Percentiles rank a stretch among this genome's conserved stretches.
These are phyloP conservation scores for Clarkia xantiana DNA, from an alignment of 345 rosid species.

Conservation along the genomic window DNA sequence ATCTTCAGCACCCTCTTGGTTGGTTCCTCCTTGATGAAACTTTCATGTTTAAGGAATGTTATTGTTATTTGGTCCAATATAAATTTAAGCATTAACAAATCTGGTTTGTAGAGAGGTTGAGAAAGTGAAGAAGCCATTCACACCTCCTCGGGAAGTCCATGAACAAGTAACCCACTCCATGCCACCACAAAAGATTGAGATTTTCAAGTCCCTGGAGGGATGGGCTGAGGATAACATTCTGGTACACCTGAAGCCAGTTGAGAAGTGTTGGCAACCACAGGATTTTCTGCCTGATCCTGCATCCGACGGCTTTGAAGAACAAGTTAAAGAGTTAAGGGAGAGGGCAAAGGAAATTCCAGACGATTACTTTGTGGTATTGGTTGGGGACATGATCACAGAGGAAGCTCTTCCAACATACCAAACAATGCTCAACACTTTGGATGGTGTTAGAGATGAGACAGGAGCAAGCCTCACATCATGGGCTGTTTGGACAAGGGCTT, in stretches of 20 bases:
- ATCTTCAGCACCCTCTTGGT: neutral
- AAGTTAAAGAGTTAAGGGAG: constrained; percentile 68
- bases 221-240: constrained; percentile 81
- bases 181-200: constrained; percentile 31
- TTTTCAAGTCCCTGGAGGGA: constrained; percentile 75
- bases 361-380: constrained; percentile 73
- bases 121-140: constrained; percentile 62
- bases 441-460: constrained; percentile 71
- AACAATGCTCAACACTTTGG: constrained; percentile 63
- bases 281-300: constrained; percentile 88
- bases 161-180: constrained; percentile 63
- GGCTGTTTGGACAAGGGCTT: constrained; percentile 12
- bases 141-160: constrained; percentile 73
- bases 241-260: constrained; percentile 66
- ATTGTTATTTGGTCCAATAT: too few species aligned
- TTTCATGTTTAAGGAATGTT: too few species aligned
- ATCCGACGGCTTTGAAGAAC: constrained; percentile 72
- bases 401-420: constrained; percentile 84
- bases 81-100: too few species aligned
- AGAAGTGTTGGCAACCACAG: constrained; percentile 95
- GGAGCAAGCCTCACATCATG: constrained; percentile 69
- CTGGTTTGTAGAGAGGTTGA: constrained; percentile 52
- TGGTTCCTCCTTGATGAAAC: too few species aligned
- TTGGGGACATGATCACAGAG: constrained; percentile 84
- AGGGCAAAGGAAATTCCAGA: constrained; percentile 89